A percentile compares a stretch with the other conserved stretches of the same genome.
Conservation (phyloP, 441 rosid species). For the Melastoma candidum region DNA sequence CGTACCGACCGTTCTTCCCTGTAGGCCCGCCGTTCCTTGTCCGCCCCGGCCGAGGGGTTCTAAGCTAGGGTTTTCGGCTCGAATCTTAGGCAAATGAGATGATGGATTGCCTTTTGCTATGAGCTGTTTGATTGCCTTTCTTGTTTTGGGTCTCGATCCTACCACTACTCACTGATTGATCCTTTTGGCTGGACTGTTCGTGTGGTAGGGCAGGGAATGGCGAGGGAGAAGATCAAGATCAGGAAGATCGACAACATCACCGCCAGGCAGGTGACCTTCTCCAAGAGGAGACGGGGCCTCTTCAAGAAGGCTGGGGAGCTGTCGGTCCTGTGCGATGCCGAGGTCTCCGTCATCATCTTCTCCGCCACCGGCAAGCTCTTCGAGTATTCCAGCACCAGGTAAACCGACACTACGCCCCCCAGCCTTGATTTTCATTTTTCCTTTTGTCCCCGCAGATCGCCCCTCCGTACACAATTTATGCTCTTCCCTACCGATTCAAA, state of each 20-base stretch:
- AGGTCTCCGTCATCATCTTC: conserved; percentile 58
- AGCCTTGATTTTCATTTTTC: no score
- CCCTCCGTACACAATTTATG: no score
- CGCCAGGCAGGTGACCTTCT: conserved; percentile 83
- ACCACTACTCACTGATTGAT: not conserved
- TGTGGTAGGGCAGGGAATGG: conserved; percentile 30
- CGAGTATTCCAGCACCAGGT: conserved; percentile 36
- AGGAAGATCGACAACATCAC: conserved; percentile 75
- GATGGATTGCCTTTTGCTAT: no score
- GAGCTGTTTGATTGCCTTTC: no score
- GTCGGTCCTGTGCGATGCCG: conserved; percentile 66
- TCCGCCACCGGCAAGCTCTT: conserved; percentile 59
- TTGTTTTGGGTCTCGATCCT: conserved; percentile 1
- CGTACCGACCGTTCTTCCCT: no score
- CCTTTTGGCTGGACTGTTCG: not conserved
- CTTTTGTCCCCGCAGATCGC: no score
- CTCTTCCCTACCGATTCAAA: no score
- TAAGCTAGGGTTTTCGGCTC: no score
- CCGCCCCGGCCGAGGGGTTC: no score
- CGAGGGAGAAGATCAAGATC: conserved; percentile 85
- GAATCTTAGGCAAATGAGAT: no score
- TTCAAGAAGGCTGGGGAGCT: conserved; percentile 78
- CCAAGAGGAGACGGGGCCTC: conserved; percentile 71
- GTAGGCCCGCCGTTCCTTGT: no score
- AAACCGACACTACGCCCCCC: not conserved